Evolutionary conservation across 768 basidiomycete genomes (phyloP).

Genomic region (Leccinum imitatum): DNA sequence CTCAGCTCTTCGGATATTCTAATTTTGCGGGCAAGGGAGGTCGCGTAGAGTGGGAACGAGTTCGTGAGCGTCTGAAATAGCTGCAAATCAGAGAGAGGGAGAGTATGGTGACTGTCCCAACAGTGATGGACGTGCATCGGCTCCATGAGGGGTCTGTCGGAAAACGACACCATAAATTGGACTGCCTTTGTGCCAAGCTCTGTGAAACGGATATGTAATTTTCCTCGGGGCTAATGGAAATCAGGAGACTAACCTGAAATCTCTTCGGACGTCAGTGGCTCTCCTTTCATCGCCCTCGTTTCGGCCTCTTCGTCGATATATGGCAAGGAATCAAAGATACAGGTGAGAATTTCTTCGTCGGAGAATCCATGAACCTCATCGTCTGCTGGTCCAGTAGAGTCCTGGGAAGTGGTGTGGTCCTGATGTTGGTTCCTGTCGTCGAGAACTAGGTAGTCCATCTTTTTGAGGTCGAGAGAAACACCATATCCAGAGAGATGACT

Average conservation of each 20-base stretch:
- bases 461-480: slow-evolving; percentile 90
- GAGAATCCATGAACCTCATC: slow-evolving; percentile 11
- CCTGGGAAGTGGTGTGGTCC: neutral
- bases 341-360: slow-evolving; percentile 24
- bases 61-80: slow-evolving; percentile 68
- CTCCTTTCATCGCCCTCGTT: slow-evolving; percentile 37
- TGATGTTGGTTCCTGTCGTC: slow-evolving; percentile 66
- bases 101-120: slow-evolving; percentile 13
- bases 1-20: slow-evolving; percentile 47
- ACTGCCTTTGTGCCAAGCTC: slow-evolving; percentile 72
- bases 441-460: slow-evolving; percentile 92
- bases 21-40: slow-evolving; percentile 70
- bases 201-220: slow-evolving; percentile 19
- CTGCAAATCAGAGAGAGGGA: slow-evolving; percentile 14
- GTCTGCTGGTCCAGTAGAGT: neutral
- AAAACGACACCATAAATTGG: slow-evolving; percentile 69
- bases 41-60: slow-evolving; percentile 87
- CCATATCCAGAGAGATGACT: slow-evolving; percentile 84
- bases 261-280: slow-evolving; percentile 53
- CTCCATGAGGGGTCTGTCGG: slow-evolving; percentile 46
- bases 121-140: slow-evolving; percentile 16
- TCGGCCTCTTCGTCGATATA: slow-evolving; percentile 31
- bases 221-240: neutral
- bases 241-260: slow-evolving; percentile 43
- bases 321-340: slow-evolving; percentile 32